Conservation (phyloP, 1,284 basidiomycete species). For the Cutaneotrichosporon mucoides region DNA sequence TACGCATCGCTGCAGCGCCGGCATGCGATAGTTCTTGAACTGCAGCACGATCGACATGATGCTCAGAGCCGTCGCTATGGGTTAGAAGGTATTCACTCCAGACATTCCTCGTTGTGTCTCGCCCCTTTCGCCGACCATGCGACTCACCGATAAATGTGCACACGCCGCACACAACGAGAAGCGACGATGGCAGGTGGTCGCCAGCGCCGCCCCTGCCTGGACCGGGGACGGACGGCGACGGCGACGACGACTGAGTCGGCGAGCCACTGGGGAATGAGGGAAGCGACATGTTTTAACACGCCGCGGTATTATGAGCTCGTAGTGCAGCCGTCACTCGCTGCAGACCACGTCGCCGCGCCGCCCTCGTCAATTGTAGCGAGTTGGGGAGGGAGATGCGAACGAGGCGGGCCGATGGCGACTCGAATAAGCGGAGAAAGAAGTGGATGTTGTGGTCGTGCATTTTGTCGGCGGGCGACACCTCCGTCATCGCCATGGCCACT, state of each 20-base stretch:
- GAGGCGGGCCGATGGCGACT: not conserved
- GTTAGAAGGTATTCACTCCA: not conserved
- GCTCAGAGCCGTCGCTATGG: slow-evolving; percentile 68
- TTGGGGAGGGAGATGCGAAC: not conserved
- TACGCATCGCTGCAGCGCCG: slow-evolving; percentile 75
- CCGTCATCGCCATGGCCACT: slow-evolving; percentile 1
- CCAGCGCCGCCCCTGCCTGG: slow-evolving; percentile 33
- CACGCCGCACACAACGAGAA: slow-evolving; percentile 43
- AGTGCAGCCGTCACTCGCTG: not conserved
- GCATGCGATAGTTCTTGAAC: slow-evolving; percentile 84
- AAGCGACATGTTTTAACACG: slow-evolving; percentile 9
- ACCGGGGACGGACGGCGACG: not conserved
- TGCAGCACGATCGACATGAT: slow-evolving; percentile 80
- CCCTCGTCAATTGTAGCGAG: not conserved
- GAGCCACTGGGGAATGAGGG: slow-evolving; percentile 9
- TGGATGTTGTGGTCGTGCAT: not conserved
- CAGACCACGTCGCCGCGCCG: not conserved
- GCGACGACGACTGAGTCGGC: not conserved
- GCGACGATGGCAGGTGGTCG: slow-evolving; percentile 39
- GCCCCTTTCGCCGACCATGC: not conserved
- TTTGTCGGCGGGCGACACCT: not conserved
- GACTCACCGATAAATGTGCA: slow-evolving; percentile 44
- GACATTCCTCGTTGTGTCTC: no score
- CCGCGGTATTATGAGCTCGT: not conserved
- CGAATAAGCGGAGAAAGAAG: no score